Percentiles rank a stretch among this genome's conserved stretches.
These are phyloP conservation scores for Solanum chacoense DNA, from an alignment of 305 asterid species.

Conservation along the genomic window DNA sequence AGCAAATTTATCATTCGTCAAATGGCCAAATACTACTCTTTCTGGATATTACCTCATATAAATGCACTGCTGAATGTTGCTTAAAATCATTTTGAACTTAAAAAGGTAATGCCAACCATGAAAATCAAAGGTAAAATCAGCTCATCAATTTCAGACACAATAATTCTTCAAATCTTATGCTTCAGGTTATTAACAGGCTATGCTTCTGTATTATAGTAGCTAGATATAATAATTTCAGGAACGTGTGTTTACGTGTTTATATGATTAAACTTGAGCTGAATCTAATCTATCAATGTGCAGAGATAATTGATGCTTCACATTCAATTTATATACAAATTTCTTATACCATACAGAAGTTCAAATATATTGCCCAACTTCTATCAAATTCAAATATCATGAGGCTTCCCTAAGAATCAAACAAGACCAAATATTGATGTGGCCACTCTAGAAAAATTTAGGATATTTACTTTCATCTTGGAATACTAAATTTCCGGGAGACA, in stretches of 20 bases:
- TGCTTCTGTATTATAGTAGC: background rate
- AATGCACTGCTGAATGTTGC: background rate
- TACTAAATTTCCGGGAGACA: background rate
- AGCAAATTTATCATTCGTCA: background rate
- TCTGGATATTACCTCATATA: background rate
- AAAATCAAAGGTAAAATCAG: background rate
- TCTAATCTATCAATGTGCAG: background rate
- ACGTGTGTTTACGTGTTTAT: background rate
- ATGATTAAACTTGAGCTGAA: background rate
- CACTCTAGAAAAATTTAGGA: background rate
- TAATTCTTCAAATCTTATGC: background rate
- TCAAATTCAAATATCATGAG: background rate
- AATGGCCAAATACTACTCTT: background rate
- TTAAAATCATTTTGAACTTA: background rate
- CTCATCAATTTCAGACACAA: background rate
- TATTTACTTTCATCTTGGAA: background rate
- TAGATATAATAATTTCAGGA: background rate
- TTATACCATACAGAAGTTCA: background rate
- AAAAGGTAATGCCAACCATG: background rate
- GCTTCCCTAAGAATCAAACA: background rate
- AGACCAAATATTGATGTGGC: background rate
- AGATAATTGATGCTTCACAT: background rate
- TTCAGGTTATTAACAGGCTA: background rate
- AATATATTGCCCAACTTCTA: background rate
- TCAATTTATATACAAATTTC: background rate